phyloP scores from a whole-genome alignment of 108 stramenopile species.

The Skeletonema potamos region DNA sequence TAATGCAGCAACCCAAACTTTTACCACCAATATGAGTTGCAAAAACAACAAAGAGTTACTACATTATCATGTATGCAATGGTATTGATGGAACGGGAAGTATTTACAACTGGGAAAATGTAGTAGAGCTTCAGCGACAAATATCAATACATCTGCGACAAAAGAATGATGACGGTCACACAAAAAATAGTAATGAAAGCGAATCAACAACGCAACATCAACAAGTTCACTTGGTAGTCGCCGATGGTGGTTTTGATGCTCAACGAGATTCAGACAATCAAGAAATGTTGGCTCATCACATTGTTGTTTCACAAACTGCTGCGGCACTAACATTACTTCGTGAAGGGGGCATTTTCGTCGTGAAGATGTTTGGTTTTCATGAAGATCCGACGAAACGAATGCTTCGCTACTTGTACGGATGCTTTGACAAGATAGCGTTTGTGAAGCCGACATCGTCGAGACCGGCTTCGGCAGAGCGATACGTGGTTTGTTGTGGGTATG shows the following conservation, averaged over 20 bases:
- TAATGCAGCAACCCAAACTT: neutral
- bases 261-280: conserved; percentile 78
- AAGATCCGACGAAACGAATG: conserved; percentile 38
- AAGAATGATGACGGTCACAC: neutral
- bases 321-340: conserved; percentile 59
- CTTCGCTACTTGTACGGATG: conserved; percentile 18
- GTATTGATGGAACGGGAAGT: conserved; percentile 79
- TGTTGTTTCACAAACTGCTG: conserved; percentile 76
- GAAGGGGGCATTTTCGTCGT: conserved; percentile 65
- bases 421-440: conserved; percentile 55
- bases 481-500: conserved; percentile 64
- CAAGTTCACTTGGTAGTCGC: conserved; percentile 74
- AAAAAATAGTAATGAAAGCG: neutral
- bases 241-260: conserved; percentile 90
- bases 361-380: conserved; percentile 84
- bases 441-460: conserved; percentile 82
- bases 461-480: conserved; percentile 90
- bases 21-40: too few species aligned
- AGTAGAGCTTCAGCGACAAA: conserved; percentile 32
- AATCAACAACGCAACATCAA: neutral
- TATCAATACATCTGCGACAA: conserved; percentile 7
- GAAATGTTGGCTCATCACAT: conserved; percentile 73
- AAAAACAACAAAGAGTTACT: neutral
- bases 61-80: conserved; percentile 57
- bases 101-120: conserved; percentile 88